Base-by-base conservation (phyloP, 352 stramenopile species). In the Globisporangium ultimum region DNA sequence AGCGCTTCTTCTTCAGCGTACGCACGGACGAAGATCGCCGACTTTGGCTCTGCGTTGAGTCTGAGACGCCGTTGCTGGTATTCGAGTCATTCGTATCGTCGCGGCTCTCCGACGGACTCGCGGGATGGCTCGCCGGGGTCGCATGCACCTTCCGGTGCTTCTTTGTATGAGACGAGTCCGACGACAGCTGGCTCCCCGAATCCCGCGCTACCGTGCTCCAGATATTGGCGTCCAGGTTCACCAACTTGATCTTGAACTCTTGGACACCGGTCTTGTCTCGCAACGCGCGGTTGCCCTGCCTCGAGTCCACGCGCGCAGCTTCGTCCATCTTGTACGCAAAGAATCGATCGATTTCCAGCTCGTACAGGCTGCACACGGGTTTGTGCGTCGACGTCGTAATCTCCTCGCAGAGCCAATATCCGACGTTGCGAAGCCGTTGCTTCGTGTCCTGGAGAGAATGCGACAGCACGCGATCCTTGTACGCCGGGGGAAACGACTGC, bases 391-490 rank as follows among this genome's bases (percentile, higher is more conserved):
- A 85, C 13, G 67, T 77, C 1, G 61, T 17, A 5, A 85, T 60
- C 12, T 78, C 71, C 28, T 85, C 76, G 24, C 76, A 85, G 11
- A 85, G 45, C 63, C 70, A 83, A 42, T 85, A 85, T 14, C 58
- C 53, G 9, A 73, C 50, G 38, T 77, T 79, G 2, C 63, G 61
- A 17, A 85, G 63, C 7, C 76, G 68, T 34, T 77, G 38, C 17
- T 71, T 63, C 3, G 68, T 78, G 50, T 82, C 71, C 13, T 72
- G 66, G 12, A 86, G 58, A 21, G 76, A 86, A 55, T 86, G 76
- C 8, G 66, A 28, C 13, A 86, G 61, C 38, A 92, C 84, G 10
- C 82, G 82, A 41, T 92, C 82, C 50, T 90, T 90, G 55, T 92
- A 92, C 1, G 82, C 74, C 14, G 80, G 84, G 8, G 66, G 59